phyloP scores from a whole-genome alignment of 2,329 filamentous ascomycete genomes.

The Fusarium veterinarium region DNA sequence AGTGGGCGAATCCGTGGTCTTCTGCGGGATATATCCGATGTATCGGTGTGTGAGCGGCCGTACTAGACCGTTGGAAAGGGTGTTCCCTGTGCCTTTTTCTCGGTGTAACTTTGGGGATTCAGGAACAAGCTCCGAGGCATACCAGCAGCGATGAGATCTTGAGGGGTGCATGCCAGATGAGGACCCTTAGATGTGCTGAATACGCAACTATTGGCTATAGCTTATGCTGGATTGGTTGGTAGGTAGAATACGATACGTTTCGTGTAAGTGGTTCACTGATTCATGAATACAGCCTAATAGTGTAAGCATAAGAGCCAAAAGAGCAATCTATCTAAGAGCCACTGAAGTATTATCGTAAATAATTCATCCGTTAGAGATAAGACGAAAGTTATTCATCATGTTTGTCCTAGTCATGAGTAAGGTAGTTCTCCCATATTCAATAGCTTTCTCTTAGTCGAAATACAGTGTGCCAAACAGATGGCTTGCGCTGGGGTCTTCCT shows the following conservation, averaged over 20 bases:
- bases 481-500: neutral
- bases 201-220: neutral
- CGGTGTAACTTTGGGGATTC: slow-evolving; percentile 16
- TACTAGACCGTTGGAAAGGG: slow-evolving; percentile 11
- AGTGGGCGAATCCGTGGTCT: slow-evolving; percentile 24
- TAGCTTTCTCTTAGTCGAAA: neutral
- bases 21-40: slow-evolving; percentile 13
- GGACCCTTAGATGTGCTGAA: neutral
- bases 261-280: neutral
- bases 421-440: neutral
- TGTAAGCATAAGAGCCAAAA: neutral
- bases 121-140: slow-evolving; percentile 11
- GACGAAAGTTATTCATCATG: neutral
- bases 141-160: neutral
- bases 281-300: neutral
- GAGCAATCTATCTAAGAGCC: neutral
- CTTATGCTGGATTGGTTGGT: neutral
- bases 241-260: neutral
- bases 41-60: slow-evolving; percentile 18
- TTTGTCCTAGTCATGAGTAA: neutral
- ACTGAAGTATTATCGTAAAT: neutral
- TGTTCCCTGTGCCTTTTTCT: slow-evolving; percentile 8
- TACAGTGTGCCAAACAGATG: slow-evolving; percentile 15
- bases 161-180: slow-evolving; percentile 6
- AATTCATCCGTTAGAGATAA: neutral